phyloP scores from a whole-genome alignment of 352 stramenopile genomes.

The Phytophthora agathidicida region DNA sequence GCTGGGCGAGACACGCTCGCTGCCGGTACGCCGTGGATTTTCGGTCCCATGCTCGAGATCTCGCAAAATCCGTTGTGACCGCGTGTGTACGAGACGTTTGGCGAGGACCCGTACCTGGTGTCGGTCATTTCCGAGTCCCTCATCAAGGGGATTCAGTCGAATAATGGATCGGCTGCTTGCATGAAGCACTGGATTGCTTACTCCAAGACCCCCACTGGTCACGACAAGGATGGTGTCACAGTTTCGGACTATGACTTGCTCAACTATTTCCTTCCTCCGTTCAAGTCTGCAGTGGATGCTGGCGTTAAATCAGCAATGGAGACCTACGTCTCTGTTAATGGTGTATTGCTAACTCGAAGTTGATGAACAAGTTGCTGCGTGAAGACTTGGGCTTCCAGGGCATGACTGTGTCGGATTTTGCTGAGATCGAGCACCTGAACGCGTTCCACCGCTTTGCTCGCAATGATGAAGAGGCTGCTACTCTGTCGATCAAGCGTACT shows the following conservation, averaged over 20 bases:
- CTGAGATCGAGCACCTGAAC: conserved; percentile 88
- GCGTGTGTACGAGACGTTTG: conserved; percentile 93
- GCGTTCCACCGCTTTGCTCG: conserved; percentile 57
- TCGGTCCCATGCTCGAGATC: conserved; percentile 86
- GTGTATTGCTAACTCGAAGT: conserved; percentile 83
- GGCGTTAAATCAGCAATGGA: conserved; percentile 90
- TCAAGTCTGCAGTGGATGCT: conserved; percentile 72
- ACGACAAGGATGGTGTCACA: conserved; percentile 79
- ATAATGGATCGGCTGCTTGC: conserved; percentile 67
- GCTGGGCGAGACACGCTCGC: conserved; percentile 82
- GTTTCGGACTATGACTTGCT: conserved; percentile 70
- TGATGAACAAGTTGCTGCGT: conserved; percentile 80
- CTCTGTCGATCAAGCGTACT: conserved; percentile 72
- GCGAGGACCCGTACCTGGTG: conserved; percentile 87
- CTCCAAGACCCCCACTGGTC: conserved; percentile 68
- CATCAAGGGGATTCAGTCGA: conserved; percentile 80
- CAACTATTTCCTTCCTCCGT: conserved; percentile 85
- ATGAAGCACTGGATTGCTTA: conserved; percentile 91
- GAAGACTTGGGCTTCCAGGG: conserved; percentile 81
- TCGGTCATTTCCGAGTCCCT: conserved; percentile 69
- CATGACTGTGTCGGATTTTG: conserved; percentile 90
- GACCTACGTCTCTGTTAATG: conserved; percentile 92
- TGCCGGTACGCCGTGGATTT: conserved; percentile 90
- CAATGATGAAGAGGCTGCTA: conserved; percentile 52
- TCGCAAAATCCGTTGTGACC: conserved; percentile 86